phyloP scores from a whole-genome alignment of 768 basidiomycete genomes.

The Mycena galericulata region DNA sequence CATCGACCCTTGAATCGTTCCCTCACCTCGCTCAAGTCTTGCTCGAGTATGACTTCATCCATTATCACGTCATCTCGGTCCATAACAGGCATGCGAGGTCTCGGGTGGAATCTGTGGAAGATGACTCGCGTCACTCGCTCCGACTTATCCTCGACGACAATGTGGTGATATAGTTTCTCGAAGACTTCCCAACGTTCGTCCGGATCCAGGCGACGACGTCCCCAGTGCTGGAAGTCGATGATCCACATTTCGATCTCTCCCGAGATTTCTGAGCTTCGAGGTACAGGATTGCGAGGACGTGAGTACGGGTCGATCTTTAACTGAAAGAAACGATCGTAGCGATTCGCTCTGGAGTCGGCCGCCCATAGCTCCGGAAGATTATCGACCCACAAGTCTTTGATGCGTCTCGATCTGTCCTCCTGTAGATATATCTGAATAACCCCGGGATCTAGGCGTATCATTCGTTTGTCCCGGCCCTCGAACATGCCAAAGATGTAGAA shows the following conservation, averaged over 20 bases:
- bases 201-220: neutral
- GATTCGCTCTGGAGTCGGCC: neutral
- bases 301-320: neutral
- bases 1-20: conserved; percentile 2
- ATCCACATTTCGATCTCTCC: neutral
- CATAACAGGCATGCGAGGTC: too few species aligned
- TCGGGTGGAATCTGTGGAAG: neutral
- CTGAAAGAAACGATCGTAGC: neutral
- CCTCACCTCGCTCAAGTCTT: neutral
- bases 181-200: neutral
- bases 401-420: neutral
- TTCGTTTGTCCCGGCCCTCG: neutral
- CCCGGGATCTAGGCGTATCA: neutral
- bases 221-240: neutral
- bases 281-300: neutral
- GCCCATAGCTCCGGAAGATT: neutral
- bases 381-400: neutral
- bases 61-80: too few species aligned
- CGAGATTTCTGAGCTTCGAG: neutral
- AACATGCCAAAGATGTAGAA: neutral
- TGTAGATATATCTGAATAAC: neutral
- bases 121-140: neutral
- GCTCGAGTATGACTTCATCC: neutral
- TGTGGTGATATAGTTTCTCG: neutral
- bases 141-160: neutral